phyloP scores from a whole-genome alignment of 2,329 filamentous ascomycete genomes.

The Botrytis tulipae region DNA sequence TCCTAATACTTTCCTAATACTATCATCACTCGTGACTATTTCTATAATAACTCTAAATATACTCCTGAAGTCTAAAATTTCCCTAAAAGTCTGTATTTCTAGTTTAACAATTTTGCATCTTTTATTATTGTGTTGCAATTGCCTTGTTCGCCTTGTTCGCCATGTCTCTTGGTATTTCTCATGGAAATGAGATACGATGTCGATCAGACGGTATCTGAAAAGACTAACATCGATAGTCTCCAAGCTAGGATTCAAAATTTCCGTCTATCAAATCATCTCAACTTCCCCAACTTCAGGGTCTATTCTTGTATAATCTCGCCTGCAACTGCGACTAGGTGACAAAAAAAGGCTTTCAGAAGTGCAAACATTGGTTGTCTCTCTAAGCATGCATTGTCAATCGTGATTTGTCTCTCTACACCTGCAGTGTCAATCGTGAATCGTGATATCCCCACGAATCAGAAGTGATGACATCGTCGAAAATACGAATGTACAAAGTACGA shows the following conservation, averaged over 20 bases:
- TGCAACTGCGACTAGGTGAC: not conserved
- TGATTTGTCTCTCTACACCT: not conserved
- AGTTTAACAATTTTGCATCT: not conserved
- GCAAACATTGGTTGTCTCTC: not conserved
- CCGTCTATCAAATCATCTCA: not conserved
- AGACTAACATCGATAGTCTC: constrained; percentile 6
- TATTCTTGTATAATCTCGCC: not conserved
- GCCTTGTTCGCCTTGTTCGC: not conserved
- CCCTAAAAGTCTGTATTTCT: not conserved
- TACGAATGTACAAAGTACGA: not conserved
- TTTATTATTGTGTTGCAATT: no score
- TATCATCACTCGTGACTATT: not conserved
- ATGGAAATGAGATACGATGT: constrained; percentile 1
- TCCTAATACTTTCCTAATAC: not conserved
- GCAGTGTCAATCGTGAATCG: constrained; percentile 6
- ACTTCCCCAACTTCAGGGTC: not conserved
- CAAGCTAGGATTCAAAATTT: not conserved
- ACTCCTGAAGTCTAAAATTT: not conserved
- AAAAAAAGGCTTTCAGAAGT: not conserved
- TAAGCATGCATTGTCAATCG: constrained; percentile 3
- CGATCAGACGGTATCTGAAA: not conserved
- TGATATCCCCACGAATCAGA: constrained; percentile 10
- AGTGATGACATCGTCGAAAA: not conserved
- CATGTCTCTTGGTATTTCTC: not conserved
- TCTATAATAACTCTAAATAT: not conserved